Percentiles rank a stretch among this genome's conserved stretches.
phyloP scores from a whole-genome alignment of 805 yeast species.

The Vanderwaltozyma tropicalis region DNA sequence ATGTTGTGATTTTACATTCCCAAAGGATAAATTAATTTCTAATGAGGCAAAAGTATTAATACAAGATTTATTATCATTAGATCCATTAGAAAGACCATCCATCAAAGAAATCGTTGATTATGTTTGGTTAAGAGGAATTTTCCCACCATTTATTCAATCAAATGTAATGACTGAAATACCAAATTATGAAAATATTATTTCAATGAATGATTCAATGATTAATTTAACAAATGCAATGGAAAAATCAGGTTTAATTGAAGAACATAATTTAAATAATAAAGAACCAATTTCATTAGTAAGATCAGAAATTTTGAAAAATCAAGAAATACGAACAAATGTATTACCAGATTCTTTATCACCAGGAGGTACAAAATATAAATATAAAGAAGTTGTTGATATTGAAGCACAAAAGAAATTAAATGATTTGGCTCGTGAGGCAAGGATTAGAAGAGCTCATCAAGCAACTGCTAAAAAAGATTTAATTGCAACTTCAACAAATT shows the following conservation, averaged over 20 bases:
- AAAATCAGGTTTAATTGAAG: conserved; percentile 46
- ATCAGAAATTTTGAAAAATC: background rate
- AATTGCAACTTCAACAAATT: conserved; percentile 28
- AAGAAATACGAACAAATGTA: conserved; percentile 20
- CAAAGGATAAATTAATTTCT: conserved; percentile 52
- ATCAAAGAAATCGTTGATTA: conserved; percentile 66
- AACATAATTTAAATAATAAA: background rate
- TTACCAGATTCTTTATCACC: conserved; percentile 89
- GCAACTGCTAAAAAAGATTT: conserved; percentile 22
- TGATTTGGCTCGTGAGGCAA: conserved; percentile 28
- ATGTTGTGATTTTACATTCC: conserved; percentile 69
- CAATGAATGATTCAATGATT: conserved; percentile 48
- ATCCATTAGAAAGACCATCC: conserved; percentile 70
- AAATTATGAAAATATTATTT: conserved; percentile 49
- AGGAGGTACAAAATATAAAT: conserved; percentile 79
- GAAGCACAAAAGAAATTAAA: conserved; percentile 27
- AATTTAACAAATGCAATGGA: conserved; percentile 57
- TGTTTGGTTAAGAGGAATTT: conserved; percentile 74
- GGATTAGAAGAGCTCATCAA: conserved; percentile 28
- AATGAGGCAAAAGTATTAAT: conserved; percentile 61
- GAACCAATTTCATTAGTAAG: conserved; percentile 2
- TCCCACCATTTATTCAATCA: conserved; percentile 57
- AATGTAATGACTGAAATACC: conserved; percentile 38
- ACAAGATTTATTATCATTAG: conserved; percentile 53
- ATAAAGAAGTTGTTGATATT: conserved; percentile 53